These are phyloP conservation scores for Ramalina peruviana DNA, from an alignment of 495 filamentous ascomycete genomes.

Conservation along the genomic window DNA sequence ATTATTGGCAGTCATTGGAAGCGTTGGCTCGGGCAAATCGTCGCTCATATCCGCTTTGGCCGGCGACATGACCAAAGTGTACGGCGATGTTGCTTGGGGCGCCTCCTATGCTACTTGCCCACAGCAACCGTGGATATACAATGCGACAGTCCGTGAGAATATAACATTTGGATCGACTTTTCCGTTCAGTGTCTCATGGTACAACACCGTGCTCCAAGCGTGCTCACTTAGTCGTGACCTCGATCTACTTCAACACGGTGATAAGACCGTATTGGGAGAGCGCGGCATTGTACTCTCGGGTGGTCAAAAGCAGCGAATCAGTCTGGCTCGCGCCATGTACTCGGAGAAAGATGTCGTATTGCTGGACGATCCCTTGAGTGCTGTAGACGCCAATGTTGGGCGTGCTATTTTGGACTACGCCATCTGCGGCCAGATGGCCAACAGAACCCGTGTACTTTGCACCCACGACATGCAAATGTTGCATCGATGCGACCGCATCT, in stretches of 20 bases:
- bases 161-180: constrained; percentile 63
- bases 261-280: constrained; percentile 65
- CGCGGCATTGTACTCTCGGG: constrained; percentile 71
- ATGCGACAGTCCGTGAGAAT: constrained; percentile 69
- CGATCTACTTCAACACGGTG: constrained; percentile 52
- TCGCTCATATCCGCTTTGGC: constrained; percentile 79
- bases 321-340: constrained; percentile 42
- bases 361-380: constrained; percentile 39
- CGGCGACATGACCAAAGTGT: constrained; percentile 78
- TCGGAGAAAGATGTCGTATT: constrained; percentile 35
- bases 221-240: constrained; percentile 60
- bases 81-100: constrained; percentile 56
- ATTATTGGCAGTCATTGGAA: constrained; percentile 76
- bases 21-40: constrained; percentile 84
- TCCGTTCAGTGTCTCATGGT: constrained; percentile 35
- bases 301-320: constrained; percentile 72
- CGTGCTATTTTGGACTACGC: constrained; percentile 18
- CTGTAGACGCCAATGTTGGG: constrained; percentile 36
- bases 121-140: constrained; percentile 94
- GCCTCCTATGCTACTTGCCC: constrained; percentile 75
- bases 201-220: constrained; percentile 52
- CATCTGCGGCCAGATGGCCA: constrained; percentile 13
- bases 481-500: constrained; percentile 11
- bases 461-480: constrained; percentile 8
- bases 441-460: not conserved